Evolutionary conservation across 441 rosid species (phyloP), one percentile per base, ranked within the genome.

Genomic region (Cnidoscolus chayamansa): DNA sequence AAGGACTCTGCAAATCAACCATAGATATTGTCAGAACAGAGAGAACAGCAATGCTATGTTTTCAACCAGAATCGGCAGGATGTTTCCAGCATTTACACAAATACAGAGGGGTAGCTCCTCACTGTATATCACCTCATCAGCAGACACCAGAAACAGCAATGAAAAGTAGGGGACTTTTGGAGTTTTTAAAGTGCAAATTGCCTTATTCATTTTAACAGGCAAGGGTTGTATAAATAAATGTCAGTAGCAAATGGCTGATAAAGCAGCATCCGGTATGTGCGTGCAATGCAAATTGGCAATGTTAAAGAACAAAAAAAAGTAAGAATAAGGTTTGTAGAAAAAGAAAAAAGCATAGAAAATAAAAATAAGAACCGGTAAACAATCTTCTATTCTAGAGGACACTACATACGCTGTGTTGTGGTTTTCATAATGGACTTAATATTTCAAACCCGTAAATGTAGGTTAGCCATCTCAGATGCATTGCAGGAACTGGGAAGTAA

Each of bases 1-100:
- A 83, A 74, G 96, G 96, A 85, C 90, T 90, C 97, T 95, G 84
- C 84, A 85, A 31, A 72, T 68, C 15, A 69, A 67, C 64, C 69
- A 43, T 56, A 51, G 55, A 16, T 49, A 71, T 30, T 62, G 47
- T 81, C 68, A 85, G 70, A 65, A 55, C 32, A 67, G 50, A 61
- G 62, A 63, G 48, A 68, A 11, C 47, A 56, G 25, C 60, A 67
- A 8, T 30, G 43, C n/a, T 16, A 0, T 15, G 35, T 47, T 17
- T 15, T 15, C 13, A 48, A 0, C 20, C 12, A 47, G 30, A 59
- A 59, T 47, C 12, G 8, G 19, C 59, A 19, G 12, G 30, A 7
- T 16, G 16, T 40, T 40, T 7, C 5, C 13, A 5, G 58, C 57
- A 37, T 1, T 19, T 56, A 59, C 57, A 31, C 16, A 19, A 56